Evolutionary conservation across 1,284 basidiomycete species (phyloP).

Genomic region (Erythrobasidium hasegawianum): DNA sequence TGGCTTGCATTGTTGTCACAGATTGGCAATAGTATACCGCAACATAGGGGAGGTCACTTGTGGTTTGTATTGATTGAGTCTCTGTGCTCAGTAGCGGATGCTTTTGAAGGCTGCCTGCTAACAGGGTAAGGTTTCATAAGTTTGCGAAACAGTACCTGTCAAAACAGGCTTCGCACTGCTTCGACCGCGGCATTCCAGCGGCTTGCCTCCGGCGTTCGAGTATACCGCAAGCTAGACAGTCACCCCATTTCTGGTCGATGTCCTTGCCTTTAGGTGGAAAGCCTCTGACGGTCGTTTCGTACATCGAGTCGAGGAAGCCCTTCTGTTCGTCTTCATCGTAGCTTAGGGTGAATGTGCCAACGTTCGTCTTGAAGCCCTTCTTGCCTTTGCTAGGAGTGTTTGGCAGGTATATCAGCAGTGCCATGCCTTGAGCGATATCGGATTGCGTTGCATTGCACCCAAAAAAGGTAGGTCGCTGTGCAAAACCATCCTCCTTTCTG

Average conservation of each 20-base stretch:
- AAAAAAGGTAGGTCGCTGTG: slow-evolving; percentile 70
- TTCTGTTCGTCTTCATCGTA: slow-evolving; percentile 43
- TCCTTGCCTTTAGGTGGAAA: neutral
- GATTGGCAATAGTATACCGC: too few species aligned
- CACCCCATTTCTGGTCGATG: slow-evolving; percentile 48
- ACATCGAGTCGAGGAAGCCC: slow-evolving; percentile 37
- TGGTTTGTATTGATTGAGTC: too few species aligned
- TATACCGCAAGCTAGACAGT: slow-evolving; percentile 52
- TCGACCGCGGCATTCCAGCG: slow-evolving; percentile 40
- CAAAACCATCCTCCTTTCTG: slow-evolving; percentile 60
- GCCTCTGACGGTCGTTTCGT: slow-evolving; percentile 27
- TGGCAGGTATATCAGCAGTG: slow-evolving; percentile 46
- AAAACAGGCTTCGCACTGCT: slow-evolving; percentile 49
- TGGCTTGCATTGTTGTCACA: too few species aligned
- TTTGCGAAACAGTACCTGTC: slow-evolving; percentile 47
- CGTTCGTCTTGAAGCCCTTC: slow-evolving; percentile 43
- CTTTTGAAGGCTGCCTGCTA: too few species aligned
- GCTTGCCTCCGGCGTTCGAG: slow-evolving; percentile 49
- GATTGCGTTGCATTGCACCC: slow-evolving; percentile 57
- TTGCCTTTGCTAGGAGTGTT: slow-evolving; percentile 35
- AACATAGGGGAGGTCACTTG: too few species aligned
- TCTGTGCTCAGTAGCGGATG: too few species aligned
- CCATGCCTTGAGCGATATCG: neutral
- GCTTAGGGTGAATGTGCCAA: slow-evolving; percentile 49
- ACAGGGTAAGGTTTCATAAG: too few species aligned